Base-by-base conservation (phyloP, 805 yeast species). In the Starmerella vitae region DNA sequence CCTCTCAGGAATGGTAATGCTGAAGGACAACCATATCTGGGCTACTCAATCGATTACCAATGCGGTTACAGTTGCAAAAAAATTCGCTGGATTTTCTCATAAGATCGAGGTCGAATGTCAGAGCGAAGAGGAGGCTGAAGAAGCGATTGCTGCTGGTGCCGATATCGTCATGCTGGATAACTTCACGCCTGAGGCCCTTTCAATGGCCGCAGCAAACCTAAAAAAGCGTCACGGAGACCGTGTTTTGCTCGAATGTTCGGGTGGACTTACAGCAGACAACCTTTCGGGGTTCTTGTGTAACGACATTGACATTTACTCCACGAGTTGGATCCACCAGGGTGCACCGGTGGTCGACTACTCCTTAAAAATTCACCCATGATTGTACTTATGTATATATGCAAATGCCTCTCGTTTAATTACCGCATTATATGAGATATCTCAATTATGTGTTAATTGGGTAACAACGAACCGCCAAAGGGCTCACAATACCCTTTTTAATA, bases 101-200 rank as follows among this genome's bases (percentile, higher is more conserved):
- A 86, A 86, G 60, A 79, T 86, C 40, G 97, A 86, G 59, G 96
- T 86, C 26, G 97, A 86, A 60, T 86, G 85, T 42, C 85, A 82
- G 57, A 65, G 71, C 41, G 93, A 81, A 56, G 72, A 62, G 4
- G 95, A 85, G 53, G 97, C 97, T 1, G 66, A 70, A 47, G 96
- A 88, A 57, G 97, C 97, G 20, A 88, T 88, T 51, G 72, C 65
- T 13, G 93, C 96, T 1, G 96, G 97, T 10, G 96, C 96, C 0
- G 97, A 86, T 58, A 81, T 88, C 17, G 78, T 88, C 44, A 86
- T 86, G 97, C 68, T 86, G 54, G 97, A 86, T 55, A 86, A 86
- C 58, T 88, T 88, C 58, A 56, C 67, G 3, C 82, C 84, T 2
- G 71, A 67, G 1, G 78, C 68, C 14, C 64, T 86, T 42, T 74